phyloP scores from a whole-genome alignment of 441 rosid genomes.

The Bruguiera hainesii region DNA sequence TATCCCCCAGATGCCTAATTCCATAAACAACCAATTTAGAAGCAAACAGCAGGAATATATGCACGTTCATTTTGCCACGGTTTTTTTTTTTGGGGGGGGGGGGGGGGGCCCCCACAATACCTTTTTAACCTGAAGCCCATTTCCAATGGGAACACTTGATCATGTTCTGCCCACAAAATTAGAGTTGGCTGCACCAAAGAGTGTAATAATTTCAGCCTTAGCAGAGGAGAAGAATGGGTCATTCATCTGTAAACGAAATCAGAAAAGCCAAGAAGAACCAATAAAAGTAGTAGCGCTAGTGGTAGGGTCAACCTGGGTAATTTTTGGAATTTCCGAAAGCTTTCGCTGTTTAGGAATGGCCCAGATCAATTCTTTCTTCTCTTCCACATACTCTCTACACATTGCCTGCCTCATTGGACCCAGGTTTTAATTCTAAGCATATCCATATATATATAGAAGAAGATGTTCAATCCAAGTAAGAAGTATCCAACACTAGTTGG shows the following conservation, averaged over 20 bases:
- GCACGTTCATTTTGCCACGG: too few relatives aligned
- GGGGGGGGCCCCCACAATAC: conserved; percentile 6
- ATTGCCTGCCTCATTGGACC: conserved; percentile 42
- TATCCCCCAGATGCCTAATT: conserved; percentile 60
- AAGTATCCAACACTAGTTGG: background rate
- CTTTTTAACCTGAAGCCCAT: conserved; percentile 54
- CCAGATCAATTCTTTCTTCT: conserved; percentile 63
- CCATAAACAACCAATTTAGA: background rate
- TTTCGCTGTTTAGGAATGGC: conserved; percentile 59
- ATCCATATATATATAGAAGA: too few relatives aligned
- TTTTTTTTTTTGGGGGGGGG: too few relatives aligned
- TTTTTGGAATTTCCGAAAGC: conserved; percentile 52
- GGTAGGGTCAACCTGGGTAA: conserved; percentile 42
- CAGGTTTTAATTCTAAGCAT: background rate
- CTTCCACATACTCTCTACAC: conserved; percentile 47
- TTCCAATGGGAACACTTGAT: conserved; percentile 58
- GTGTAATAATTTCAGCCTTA: too few relatives aligned
- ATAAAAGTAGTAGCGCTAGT: background rate
- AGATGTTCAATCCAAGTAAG: too few relatives aligned
- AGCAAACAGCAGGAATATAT: background rate
- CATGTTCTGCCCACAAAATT: conserved; percentile 80
- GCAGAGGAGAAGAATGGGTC: background rate
- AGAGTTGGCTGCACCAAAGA: conserved; percentile 48
- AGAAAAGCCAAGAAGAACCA: too few relatives aligned
- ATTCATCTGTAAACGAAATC: background rate